These are phyloP conservation scores for Helianthus annuus DNA, from an alignment of 129 eudicot species.

Conservation along the genomic window HanXRQr2.0-SUNRISE NC_035446.2:171858715-171859214, in stretches of 20 bases:
- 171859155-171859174: too few relatives aligned
- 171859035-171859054: too few relatives aligned
- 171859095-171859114: too few relatives aligned
- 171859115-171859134: too few relatives aligned
- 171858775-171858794: neutral
- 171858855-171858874: neutral
- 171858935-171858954: neutral
- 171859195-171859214: too few relatives aligned
- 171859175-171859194: too few relatives aligned
- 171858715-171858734: constrained; percentile 11
- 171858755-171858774: neutral
- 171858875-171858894: constrained; percentile 3
- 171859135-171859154: too few relatives aligned
- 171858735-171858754: neutral
- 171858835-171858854: neutral
- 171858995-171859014: too few relatives aligned
- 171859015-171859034: too few relatives aligned
- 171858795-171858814: neutral
- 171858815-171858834: neutral
- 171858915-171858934: neutral
- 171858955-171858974: neutral
- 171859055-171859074: too few relatives aligned
- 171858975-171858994: neutral
- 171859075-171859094: too few relatives aligned
- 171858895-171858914: neutral